Evolutionary conservation across 1,139 yeast species (phyloP), one percentile per base, ranked within the genome.

Genomic region (Candida sp.): DNA sequence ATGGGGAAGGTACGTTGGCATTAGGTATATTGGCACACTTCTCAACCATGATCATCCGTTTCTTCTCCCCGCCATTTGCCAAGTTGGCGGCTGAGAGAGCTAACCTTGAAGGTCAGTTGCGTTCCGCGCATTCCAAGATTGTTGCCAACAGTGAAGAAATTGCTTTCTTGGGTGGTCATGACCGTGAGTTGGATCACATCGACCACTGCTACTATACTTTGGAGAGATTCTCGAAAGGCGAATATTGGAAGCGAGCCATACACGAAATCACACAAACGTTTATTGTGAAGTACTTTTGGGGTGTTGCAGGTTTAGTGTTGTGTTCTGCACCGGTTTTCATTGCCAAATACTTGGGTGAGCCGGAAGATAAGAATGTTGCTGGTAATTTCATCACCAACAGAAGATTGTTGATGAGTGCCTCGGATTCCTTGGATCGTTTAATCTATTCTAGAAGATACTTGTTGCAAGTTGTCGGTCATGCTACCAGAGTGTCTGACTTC

Each of bases 221-320:
- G 58, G 96, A 90, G 58, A 77, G 88, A 56, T 94, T 92, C 69
- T 80, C 87, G 56, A 85, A 89, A 62, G 81, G 86, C 70, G 96
- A 90, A 61, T 81, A 90, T 56, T 84, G 92, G 72, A 85, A 90
- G 57, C 77, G 86, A 63, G 92, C 90, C 0, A 68, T 88, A 26
- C 90, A 83, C 70, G 96, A 82, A 71, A 85, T 80, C 66, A 92
- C 88, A 42, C 93, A 87, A 66, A 90, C 83, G 51, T 93, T 92
- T 63, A 86, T 91, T 55, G 94, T 93, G 54, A 93, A 93, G 67
- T 93, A 93, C 68, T 84, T 92, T 50, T 89, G 98, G 96, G 98
- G 98, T 54, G 98, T 97, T 3, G 90, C 96, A 43, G 98, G 98
- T 5, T 79, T 93, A 55, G 84, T 87, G 0, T 77, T 93, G 48